phyloP scores from a whole-genome alignment of 2,329 filamentous ascomycete genomes.

The Aureobasidium sp. region DNA sequence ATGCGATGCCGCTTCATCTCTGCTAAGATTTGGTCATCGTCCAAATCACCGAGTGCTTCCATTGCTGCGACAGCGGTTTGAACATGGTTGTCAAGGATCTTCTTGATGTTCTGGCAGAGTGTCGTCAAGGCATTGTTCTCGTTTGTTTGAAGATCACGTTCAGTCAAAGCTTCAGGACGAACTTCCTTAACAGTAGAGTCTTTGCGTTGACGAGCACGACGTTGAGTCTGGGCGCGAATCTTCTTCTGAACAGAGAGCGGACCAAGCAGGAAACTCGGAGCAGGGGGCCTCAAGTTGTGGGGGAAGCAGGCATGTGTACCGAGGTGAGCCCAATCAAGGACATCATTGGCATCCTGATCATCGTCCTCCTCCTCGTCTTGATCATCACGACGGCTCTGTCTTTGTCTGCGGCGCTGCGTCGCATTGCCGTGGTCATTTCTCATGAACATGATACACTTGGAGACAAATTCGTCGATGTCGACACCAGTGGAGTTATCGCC shows the following conservation, averaged over 20 bases:
- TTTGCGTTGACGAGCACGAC: constrained; percentile 62
- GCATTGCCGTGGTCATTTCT: constrained; percentile 37
- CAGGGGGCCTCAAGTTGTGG: constrained; percentile 63
- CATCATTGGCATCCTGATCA: constrained; percentile 57
- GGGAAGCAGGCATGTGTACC: constrained; percentile 72
- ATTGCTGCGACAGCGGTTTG: constrained; percentile 23
- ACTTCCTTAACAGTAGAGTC: constrained; percentile 61
- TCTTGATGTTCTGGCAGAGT: constrained; percentile 69
- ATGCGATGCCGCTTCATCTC: constrained; percentile 62
- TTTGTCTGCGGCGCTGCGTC: constrained; percentile 20
- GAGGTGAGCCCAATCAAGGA: constrained; percentile 78
- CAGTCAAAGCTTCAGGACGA: constrained; percentile 68
- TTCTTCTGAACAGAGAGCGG: constrained; percentile 87
- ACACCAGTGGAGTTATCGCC: constrained; percentile 68
- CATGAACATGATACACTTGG: constrained; percentile 87
- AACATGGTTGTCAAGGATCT: constrained; percentile 46
- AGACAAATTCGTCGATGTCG: constrained; percentile 85
- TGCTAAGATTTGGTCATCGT: constrained; percentile 35
- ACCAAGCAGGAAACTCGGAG: constrained; percentile 79
- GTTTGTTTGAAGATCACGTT: constrained; percentile 65
- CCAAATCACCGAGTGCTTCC: constrained; percentile 27
- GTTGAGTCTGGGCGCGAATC: constrained; percentile 60
- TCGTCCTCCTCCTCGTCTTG: constrained; percentile 54
- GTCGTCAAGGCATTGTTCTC: constrained; percentile 73
- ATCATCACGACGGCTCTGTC: constrained; percentile 15